These are phyloP conservation scores for Calonectria hawksworthii DNA, from an alignment of 2,329 filamentous ascomycete genomes.

Conservation along the genomic window DNA sequence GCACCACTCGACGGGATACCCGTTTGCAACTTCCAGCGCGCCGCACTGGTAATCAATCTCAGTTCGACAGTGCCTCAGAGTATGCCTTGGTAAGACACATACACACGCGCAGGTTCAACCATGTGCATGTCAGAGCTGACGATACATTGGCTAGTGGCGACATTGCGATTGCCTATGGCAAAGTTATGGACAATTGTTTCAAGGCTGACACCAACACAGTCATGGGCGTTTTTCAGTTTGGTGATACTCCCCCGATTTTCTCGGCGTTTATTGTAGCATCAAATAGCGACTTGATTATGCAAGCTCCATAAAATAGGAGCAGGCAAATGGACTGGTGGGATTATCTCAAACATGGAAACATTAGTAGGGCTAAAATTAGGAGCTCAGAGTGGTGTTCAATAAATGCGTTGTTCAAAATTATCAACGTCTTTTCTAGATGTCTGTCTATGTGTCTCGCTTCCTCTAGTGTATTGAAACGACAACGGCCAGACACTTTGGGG, in stretches of 20 bases:
- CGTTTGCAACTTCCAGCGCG: background rate
- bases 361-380: too few relatives aligned
- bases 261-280: background rate
- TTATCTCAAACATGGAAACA: too few relatives aligned
- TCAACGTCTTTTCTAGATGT: background rate
- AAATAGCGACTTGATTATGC: background rate
- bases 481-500: background rate
- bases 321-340: background rate
- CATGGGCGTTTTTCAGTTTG: background rate
- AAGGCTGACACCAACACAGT: background rate
- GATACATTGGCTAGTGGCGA: background rate
- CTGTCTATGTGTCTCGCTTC: background rate
- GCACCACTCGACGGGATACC: background rate
- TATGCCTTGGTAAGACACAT: background rate
- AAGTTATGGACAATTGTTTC: background rate
- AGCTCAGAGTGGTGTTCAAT: too few relatives aligned
- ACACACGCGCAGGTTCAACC: background rate
- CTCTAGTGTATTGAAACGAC: background rate
- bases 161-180: background rate
- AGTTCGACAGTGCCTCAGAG: background rate
- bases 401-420: too few relatives aligned
- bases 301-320: background rate
- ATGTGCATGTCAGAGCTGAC: background rate
- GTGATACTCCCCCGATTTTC: background rate
- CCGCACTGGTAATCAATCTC: background rate